Percentiles rank a stretch among this genome's conserved stretches.
Conservation (phyloP, 768 basidiomycete genomes). For the Rhodotorula babjevae region DNA sequence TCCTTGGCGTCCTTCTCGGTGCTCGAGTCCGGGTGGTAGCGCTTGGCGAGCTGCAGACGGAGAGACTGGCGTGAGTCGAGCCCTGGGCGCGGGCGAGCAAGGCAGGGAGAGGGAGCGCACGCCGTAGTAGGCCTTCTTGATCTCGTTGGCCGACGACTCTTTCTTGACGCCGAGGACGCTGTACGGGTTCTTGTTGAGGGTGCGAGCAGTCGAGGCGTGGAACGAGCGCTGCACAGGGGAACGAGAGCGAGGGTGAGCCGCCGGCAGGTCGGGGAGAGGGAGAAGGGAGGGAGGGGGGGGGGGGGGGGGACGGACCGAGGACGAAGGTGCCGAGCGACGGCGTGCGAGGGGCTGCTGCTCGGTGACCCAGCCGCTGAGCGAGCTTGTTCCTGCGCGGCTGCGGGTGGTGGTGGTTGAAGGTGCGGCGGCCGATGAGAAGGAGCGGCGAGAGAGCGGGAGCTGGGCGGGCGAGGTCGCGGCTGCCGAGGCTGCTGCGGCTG, state of each 20-base stretch:
- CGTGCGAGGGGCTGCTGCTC: not conserved
- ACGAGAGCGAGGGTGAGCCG: not conserved
- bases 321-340: not conserved
- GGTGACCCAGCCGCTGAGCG: not conserved
- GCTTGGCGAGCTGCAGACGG: constrained; percentile 76
- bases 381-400: not conserved
- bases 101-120: constrained; percentile 53
- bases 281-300: too few relatives aligned
- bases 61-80: not conserved
- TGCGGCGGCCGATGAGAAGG: not conserved
- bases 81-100: not conserved
- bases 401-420: not conserved
- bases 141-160: constrained; percentile 76
- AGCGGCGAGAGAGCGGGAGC: not conserved
- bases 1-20: constrained; percentile 83
- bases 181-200: constrained; percentile 70
- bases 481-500: not conserved
- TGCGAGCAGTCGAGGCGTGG: not conserved
- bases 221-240: constrained; percentile 1
- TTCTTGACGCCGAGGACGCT: constrained; percentile 78
- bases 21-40: constrained; percentile 97
- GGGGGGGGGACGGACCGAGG: not conserved
- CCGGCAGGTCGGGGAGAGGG: not conserved
- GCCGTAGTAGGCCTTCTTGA: constrained; percentile 95
- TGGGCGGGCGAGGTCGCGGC: not conserved